These are phyloP conservation scores for Dactylonectria estremocensis DNA, from an alignment of 2,329 filamentous ascomycete genomes.

Conservation along the genomic window DNA sequence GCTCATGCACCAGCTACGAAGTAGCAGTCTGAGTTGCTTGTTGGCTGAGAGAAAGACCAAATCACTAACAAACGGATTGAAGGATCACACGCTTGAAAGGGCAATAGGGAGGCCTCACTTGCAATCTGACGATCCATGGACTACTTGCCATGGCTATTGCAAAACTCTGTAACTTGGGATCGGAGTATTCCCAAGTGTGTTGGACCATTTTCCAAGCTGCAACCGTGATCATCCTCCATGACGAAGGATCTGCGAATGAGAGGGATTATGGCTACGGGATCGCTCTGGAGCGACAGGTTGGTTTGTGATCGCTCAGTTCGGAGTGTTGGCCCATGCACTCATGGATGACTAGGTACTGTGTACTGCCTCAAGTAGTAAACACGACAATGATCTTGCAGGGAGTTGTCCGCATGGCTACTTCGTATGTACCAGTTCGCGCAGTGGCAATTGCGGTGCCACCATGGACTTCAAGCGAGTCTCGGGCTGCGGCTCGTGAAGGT, in stretches of 20 bases:
- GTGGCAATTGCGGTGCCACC: background rate
- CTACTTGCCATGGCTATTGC: background rate
- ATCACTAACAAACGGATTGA: background rate
- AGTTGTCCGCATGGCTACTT: no score
- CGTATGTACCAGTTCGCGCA: background rate
- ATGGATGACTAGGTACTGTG: background rate
- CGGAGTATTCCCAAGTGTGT: background rate
- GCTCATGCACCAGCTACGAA: background rate
- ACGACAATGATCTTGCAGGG: background rate
- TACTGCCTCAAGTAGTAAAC: background rate
- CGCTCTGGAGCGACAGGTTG: no score
- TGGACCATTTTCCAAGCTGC: background rate
- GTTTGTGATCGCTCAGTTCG: background rate
- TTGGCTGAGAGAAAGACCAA: background rate
- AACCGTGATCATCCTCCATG: conserved; percentile 9
- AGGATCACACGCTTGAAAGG: background rate
- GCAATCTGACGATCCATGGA: background rate
- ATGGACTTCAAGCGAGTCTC: background rate
- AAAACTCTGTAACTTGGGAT: background rate
- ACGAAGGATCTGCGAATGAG: conserved; percentile 16
- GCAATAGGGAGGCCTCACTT: background rate
- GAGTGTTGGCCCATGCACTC: background rate
- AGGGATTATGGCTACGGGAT: background rate
- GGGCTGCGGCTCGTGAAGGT: background rate
- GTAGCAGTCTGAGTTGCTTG: background rate